Evolutionary conservation across 108 stramenopile species (phyloP).

Genomic region (Mayamaea pseudoterrestris): DNA sequence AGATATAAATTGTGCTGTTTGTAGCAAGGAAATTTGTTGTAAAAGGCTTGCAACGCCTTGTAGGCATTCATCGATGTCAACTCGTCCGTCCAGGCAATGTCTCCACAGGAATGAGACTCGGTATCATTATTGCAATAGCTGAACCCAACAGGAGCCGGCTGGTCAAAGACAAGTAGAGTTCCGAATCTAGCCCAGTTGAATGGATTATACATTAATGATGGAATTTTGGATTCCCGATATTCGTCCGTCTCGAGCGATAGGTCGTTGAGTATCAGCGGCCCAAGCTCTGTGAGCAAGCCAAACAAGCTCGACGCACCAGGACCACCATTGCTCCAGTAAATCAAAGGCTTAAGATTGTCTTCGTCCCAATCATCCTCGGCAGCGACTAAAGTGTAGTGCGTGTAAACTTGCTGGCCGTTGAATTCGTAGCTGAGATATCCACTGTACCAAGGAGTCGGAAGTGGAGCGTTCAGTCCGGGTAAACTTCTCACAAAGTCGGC

Average conservation of each 20-base stretch:
- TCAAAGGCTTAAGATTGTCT: slow-evolving; percentile 30
- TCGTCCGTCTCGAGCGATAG: slow-evolving; percentile 24
- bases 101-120: slow-evolving; percentile 4
- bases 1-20: slow-evolving; percentile 33
- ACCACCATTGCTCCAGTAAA: slow-evolving; percentile 69
- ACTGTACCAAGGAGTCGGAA: slow-evolving; percentile 40
- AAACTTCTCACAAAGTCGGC: slow-evolving; percentile 22
- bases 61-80: slow-evolving; percentile 36
- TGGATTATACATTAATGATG: slow-evolving; percentile 48
- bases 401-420: slow-evolving; percentile 28
- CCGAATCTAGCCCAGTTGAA: slow-evolving; percentile 47
- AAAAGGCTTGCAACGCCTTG: slow-evolving; percentile 45
- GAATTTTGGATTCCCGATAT: slow-evolving; percentile 38
- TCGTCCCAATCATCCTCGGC: slow-evolving; percentile 27
- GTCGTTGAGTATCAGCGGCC: slow-evolving; percentile 44
- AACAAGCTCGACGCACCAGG: slow-evolving; percentile 64
- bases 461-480: slow-evolving; percentile 33
- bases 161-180: slow-evolving; percentile 55
- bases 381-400: slow-evolving; percentile 41
- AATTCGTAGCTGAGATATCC: slow-evolving; percentile 36
- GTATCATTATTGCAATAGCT: slow-evolving; percentile 45
- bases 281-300: slow-evolving; percentile 57
- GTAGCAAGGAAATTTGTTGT: slow-evolving; percentile 48
- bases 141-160: slow-evolving; percentile 72
- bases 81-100: slow-evolving; percentile 50